Evolutionary conservation across 139 green algal genomes (phyloP), one percentile per base, ranked within the genome.

Genomic region (Micractinium conductrix): DNA sequence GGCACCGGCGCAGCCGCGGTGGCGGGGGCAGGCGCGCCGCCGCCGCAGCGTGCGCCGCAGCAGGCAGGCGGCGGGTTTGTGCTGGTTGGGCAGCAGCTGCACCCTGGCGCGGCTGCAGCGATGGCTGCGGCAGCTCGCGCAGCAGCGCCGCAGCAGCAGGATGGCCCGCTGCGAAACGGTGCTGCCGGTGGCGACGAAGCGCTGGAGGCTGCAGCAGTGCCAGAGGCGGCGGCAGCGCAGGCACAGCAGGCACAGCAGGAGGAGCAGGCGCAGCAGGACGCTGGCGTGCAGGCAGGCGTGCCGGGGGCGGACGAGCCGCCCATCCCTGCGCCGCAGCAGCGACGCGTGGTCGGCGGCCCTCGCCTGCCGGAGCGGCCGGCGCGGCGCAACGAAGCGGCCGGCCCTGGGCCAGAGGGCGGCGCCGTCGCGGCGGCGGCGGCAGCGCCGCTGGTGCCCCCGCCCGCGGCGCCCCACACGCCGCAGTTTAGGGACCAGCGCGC

Each of bases 401-500:
- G 75, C 12, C 55, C 55, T 19, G 53, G 10, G 2, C 8, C 53
- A 19, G 53, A 62, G 53, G 53, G 53, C 26, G 75, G 55, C 75
- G 38, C 37, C 9, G 74, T 48, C 16, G 10, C n/a, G 4, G 74
- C 33, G 14, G 7, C 30, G 45, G 10, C 48, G 33, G 17, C 21
- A 22, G 50, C 4, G 22, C 37, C 75, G 37, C 45, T 38, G 28
- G 55, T 55, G 38, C 55, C 75, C 16, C 55, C 55, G 7, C 75
- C 75, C 2, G 75, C 75, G 30, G 75, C 55, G 53, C 75, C 75
- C 0, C 44, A 62, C 75, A 81, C 75, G 37, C 75, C 75, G 2
- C 75, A 81, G 75, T 81, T 81, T 26, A n/a, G 74, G 17, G 75
- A 81, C 22, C 75, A 70, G 53, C 75, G 75, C 2, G 75, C 55